Percentiles rank a stretch among this genome's conserved stretches.
Conservation (phyloP, 768 basidiomycete genomes). For the Leucocoprinus leucothites region DNA sequence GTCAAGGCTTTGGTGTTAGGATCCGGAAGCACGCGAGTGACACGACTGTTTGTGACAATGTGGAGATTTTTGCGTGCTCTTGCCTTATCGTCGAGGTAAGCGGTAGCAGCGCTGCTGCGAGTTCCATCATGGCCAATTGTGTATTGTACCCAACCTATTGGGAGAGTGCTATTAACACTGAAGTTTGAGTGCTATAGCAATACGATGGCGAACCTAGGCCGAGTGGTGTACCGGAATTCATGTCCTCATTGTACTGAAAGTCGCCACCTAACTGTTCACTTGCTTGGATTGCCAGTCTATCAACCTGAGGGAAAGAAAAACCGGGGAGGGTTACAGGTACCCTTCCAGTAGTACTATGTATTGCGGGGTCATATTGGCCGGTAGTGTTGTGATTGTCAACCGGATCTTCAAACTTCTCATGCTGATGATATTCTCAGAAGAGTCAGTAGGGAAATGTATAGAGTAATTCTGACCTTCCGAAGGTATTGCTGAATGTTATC, state of each 20-base stretch:
- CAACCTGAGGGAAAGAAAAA: constrained; percentile 13
- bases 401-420: constrained; percentile 18
- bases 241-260: constrained; percentile 13
- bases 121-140: constrained; percentile 7
- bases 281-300: constrained; percentile 19
- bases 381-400: constrained; percentile 16
- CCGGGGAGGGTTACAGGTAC: constrained; percentile 18
- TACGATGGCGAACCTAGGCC: constrained; percentile 4
- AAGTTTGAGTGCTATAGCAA: background rate
- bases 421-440: constrained; percentile 14
- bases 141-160: constrained; percentile 11
- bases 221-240: constrained; percentile 10
- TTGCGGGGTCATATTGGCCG: constrained; percentile 18
- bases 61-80: constrained; percentile 23
- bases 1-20: background rate
- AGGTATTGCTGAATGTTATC: constrained; percentile 24
- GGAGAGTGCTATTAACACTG: too few relatives aligned
- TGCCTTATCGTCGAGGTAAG: constrained; percentile 13
- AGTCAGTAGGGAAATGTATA: background rate
- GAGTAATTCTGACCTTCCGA: constrained; percentile 16
- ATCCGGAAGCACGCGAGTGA: constrained; percentile 17
- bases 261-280: constrained; percentile 10
- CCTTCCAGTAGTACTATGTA: constrained; percentile 19
- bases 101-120: too few relatives aligned
- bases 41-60: constrained; percentile 17